Conservation (phyloP, 805 yeast genomes). For the Cyberlindnera nakhonratchasimensis region DNA sequence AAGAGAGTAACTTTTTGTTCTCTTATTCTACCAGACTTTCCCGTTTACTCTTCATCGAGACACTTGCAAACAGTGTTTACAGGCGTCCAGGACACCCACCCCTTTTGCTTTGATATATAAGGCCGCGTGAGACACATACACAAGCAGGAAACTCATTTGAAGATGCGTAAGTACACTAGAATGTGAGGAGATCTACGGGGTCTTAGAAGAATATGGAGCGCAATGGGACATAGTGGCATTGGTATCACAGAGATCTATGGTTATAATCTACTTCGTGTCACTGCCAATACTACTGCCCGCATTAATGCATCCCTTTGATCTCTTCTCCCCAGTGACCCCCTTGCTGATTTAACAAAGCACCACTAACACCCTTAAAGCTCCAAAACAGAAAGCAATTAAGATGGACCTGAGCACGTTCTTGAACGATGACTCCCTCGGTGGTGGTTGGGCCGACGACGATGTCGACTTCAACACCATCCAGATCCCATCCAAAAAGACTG, state of each 20-base stretch:
- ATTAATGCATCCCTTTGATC: too few relatives aligned
- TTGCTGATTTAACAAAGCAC: background rate
- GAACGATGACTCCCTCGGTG: constrained; percentile 69
- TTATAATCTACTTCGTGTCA: too few relatives aligned
- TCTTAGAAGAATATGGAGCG: too few relatives aligned
- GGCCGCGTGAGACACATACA: too few relatives aligned
- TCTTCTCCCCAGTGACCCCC: background rate
- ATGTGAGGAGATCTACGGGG: background rate
- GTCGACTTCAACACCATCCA: constrained; percentile 66
- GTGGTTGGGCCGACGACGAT: constrained; percentile 84
- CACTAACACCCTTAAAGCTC: constrained; percentile 37
- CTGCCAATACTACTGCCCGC: too few relatives aligned
- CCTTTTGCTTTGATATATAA: too few relatives aligned
- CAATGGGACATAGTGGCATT: background rate
- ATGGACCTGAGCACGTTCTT: constrained; percentile 88
- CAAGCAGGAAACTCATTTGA: constrained; percentile 1
- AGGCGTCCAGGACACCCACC: constrained; percentile 4
- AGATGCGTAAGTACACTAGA: constrained; percentile 6
- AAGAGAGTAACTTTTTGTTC: too few relatives aligned
- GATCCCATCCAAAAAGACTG: constrained; percentile 41
- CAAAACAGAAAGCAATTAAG: constrained; percentile 61
- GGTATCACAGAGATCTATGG: background rate
- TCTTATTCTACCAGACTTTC: too few relatives aligned
- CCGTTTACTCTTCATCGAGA: background rate
- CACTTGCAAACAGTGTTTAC: too few relatives aligned